Evolutionary conservation across 495 filamentous ascomycete species (phyloP).

Genomic region (Opeltia flavorubescens): DNA sequence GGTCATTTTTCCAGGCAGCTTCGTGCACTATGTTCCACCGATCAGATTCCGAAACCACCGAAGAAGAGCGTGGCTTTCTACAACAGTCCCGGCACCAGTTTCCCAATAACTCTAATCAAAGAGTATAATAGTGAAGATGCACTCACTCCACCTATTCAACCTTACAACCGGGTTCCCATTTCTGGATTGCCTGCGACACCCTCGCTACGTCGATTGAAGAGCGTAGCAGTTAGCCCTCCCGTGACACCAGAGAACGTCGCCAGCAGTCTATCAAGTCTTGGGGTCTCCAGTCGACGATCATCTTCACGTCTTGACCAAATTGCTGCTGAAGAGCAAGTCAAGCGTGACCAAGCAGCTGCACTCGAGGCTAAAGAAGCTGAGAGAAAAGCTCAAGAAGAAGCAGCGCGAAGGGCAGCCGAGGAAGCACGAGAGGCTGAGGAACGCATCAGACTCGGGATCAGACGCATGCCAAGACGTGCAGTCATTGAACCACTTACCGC

Average conservation of each 20-base stretch:
- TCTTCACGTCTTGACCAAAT: background rate
- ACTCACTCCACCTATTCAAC: background rate
- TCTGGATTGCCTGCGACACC: background rate
- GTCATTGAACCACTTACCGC: conserved; percentile 29
- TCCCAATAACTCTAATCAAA: conserved; percentile 1
- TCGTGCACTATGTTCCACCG: no score
- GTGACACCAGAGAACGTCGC: background rate
- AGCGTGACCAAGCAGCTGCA: conserved; percentile 2
- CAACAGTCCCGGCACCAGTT: conserved; percentile 2
- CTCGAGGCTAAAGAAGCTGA: conserved; percentile 6
- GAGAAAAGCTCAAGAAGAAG: background rate
- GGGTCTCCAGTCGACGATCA: background rate
- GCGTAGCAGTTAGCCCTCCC: background rate
- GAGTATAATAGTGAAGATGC: background rate
- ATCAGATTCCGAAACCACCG: background rate
- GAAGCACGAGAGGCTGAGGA: conserved; percentile 13
- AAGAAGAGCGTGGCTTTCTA: conserved; percentile 4
- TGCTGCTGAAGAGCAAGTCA: conserved; percentile 7
- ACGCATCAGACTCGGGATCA: conserved; percentile 8
- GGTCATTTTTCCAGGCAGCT: no score
- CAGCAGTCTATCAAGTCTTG: background rate
- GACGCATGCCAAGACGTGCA: conserved; percentile 13
- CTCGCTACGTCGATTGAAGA: background rate
- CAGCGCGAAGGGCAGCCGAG: conserved; percentile 2
- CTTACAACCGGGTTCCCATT: background rate